phyloP scores from a whole-genome alignment of 2,329 filamentous ascomycete species.

The Phyllosticta capitalensis region DNA sequence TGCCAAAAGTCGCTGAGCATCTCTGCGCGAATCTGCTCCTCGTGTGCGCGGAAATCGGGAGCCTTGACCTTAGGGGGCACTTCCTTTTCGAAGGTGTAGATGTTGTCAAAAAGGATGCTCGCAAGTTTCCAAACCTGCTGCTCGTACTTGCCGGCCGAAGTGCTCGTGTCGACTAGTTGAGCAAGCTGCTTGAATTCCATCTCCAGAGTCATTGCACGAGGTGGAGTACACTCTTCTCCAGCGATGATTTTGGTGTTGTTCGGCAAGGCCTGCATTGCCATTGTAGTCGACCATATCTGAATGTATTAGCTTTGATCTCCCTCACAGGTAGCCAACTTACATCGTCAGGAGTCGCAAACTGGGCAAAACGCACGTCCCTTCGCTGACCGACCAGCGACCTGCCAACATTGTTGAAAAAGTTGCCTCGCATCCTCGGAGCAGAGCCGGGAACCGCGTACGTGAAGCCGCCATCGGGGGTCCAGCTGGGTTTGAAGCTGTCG shows the following conservation, averaged over 20 bases:
- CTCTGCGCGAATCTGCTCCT: slow-evolving; percentile 41
- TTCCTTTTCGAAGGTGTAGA: slow-evolving; percentile 36
- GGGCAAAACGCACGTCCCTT: slow-evolving; percentile 56
- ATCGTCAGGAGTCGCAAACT: slow-evolving; percentile 43
- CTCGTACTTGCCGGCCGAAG: slow-evolving; percentile 46
- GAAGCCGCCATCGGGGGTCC: slow-evolving; percentile 65
- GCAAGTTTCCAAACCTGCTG: slow-evolving; percentile 76
- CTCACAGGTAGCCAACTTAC: slow-evolving; percentile 21
- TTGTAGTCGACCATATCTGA: slow-evolving; percentile 8
- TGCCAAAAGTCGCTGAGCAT: slow-evolving; percentile 60
- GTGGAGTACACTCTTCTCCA: not conserved
- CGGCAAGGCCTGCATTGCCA: not conserved
- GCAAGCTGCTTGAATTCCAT: slow-evolving; percentile 43
- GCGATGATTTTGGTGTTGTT: slow-evolving; percentile 3
- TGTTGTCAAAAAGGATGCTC: slow-evolving; percentile 60
- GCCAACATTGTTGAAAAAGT: slow-evolving; percentile 45
- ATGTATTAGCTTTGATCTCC: slow-evolving; percentile 8
- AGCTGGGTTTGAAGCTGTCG: slow-evolving; percentile 65
- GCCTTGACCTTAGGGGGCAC: slow-evolving; percentile 28
- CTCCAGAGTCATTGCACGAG: slow-evolving; percentile 5
- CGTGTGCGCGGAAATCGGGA: slow-evolving; percentile 30
- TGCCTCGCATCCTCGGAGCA: slow-evolving; percentile 32
- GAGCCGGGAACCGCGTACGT: slow-evolving; percentile 49
- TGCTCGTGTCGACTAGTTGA: slow-evolving; percentile 34
- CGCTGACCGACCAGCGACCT: slow-evolving; percentile 52